phyloP scores from a whole-genome alignment of 495 filamentous ascomycete species.

The Aspergillus panamensis region DNA sequence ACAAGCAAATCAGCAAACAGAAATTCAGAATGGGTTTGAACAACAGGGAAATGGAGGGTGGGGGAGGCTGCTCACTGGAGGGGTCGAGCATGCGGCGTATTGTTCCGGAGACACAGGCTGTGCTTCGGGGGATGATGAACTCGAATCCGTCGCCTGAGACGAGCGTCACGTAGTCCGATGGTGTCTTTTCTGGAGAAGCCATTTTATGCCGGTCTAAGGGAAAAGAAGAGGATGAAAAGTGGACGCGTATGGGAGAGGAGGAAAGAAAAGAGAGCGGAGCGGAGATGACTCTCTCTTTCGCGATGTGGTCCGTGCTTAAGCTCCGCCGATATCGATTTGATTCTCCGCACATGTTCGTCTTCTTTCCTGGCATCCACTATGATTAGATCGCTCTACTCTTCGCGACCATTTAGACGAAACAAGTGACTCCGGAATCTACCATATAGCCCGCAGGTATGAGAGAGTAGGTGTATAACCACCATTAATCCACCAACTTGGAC shows the following conservation, averaged over 20 bases:
- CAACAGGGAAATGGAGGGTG: not conserved
- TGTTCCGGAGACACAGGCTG: conserved; percentile 68
- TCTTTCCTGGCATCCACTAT: not conserved
- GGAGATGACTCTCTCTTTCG: not conserved
- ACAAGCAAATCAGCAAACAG: no score
- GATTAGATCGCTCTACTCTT: no score
- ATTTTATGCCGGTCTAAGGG: conserved; percentile 9
- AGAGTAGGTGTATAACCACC: no score
- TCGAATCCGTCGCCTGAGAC: conserved; percentile 85
- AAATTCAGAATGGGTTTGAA: no score
- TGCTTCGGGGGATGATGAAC: conserved; percentile 77
- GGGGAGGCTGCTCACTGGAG: conserved; percentile 51
- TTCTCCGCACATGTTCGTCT: not conserved
- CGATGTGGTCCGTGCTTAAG: conserved; percentile 33
- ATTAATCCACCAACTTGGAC: no score
- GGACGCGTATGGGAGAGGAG: conserved; percentile 7
- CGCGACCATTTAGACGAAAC: no score
- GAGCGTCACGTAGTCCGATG: conserved; percentile 69
- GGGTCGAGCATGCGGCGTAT: conserved; percentile 85
- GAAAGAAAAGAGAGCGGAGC: conserved; percentile 3
- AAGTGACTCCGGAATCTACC: no score
- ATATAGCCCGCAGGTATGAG: no score
- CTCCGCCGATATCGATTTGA: conserved; percentile 8
- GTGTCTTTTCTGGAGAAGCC: conserved; percentile 18
- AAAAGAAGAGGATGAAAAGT: not conserved